These are phyloP conservation scores for Populus tomentosa DNA, from an alignment of 441 rosid species.

Conservation along the genomic window DNA sequence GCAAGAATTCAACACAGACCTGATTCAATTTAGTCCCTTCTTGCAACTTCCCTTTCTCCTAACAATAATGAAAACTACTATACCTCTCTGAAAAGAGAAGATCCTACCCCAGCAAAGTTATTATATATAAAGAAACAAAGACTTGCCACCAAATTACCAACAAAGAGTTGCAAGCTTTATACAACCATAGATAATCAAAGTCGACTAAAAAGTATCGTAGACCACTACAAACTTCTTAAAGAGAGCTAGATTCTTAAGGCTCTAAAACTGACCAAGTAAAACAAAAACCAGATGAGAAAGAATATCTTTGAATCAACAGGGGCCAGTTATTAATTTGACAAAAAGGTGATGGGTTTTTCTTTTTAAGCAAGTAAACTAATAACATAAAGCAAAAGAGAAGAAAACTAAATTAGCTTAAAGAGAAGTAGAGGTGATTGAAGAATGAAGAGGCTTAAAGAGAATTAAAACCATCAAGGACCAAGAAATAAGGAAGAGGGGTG, in stretches of 20 bases:
- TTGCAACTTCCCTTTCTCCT: not conserved
- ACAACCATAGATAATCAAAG: not conserved
- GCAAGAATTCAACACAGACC: not conserved
- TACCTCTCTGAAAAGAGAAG: not conserved
- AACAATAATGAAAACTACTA: not conserved
- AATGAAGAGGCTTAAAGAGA: constrained; percentile 71
- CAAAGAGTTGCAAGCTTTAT: not conserved
- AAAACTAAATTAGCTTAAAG: not conserved
- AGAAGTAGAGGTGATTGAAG: constrained; percentile 26
- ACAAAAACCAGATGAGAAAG: constrained; percentile 13
- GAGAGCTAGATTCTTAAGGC: constrained; percentile 7
- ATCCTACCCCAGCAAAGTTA: not conserved
- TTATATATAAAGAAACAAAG: not conserved
- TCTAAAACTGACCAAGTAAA: constrained; percentile 17
- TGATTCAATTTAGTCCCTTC: constrained; percentile 12
- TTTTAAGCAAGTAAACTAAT: not conserved
- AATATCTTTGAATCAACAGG: constrained; percentile 12
- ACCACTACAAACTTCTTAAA: not conserved
- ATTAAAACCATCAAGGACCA: constrained; percentile 48
- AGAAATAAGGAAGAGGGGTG: constrained; percentile 15
- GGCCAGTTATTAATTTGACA: constrained; percentile 13
- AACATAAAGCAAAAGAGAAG: not conserved
- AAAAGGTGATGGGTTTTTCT: constrained; percentile 13
- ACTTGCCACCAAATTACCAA: not conserved
- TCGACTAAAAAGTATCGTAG: not conserved